Evolutionary conservation across 352 stramenopile genomes (phyloP), one percentile per base, ranked within the genome.

Genomic region (Pythium periplocum): DNA sequence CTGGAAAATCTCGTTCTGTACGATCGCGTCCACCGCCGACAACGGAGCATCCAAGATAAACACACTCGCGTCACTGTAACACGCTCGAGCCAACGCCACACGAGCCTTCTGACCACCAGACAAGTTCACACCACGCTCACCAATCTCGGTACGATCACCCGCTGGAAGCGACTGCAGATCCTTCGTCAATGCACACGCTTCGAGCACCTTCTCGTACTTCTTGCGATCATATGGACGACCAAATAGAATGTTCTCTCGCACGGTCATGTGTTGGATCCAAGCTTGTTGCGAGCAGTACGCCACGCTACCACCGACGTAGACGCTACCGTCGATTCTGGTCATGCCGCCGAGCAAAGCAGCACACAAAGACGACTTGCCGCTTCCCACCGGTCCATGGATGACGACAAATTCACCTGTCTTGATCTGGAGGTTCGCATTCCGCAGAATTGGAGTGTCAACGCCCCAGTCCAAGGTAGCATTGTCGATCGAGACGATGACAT

Each of bases 261-360:
- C 37, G 4, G 45, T 62, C 53, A 66, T 57, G 39, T 95, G 90
- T 33, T 95, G 54, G 47, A 96, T 92, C 75, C 80, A 96, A 12
- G 87, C 66, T 34, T 79, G 67, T 64, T 96, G 87, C 31, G 81
- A 61, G 44, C 71, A 87, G 60, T 88, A 92, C 7, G 82, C 79
- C 3, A 93, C 39, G n/a, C 44, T 59, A 9, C 66, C 69, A 4
- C 60, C 66, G 10, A 75, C 41, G 46, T 59, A 60, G 26, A 72
- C 55, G 8, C 9, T 32, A 4, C 60, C 60, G 4, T 31, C 33
- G 43, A n/a, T 17, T 30, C 64, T 70, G 57, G 86, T 68, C 71
- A 97, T 96, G 45, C 98, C 95, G 7, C 93, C 93, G 3, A 98
- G 56, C 51, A 98, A 71, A 3, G 87, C 83, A 4, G 76, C 85